Evolutionary conservation across 2,329 filamentous ascomycete genomes (phyloP).

Genomic region (Fusarium nurragi): DNA sequence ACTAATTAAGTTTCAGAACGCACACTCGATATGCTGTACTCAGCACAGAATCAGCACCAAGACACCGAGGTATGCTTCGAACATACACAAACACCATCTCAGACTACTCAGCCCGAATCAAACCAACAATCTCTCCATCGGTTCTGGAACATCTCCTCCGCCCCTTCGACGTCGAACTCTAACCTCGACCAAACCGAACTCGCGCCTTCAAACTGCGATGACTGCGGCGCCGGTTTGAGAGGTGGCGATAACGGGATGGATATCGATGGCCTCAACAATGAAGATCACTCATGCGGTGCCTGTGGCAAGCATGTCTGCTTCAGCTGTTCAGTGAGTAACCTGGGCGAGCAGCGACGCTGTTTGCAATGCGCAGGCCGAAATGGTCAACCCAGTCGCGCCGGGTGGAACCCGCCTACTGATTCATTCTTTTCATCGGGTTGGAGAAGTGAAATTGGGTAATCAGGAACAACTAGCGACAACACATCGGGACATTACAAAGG

Average conservation of each 20-base stretch:
- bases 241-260: conserved; percentile 50
- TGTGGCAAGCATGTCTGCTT: conserved; percentile 68
- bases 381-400: conserved; percentile 25
- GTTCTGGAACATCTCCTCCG: conserved; percentile 66
- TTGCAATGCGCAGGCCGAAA: conserved; percentile 60
- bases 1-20: conserved; percentile 55
- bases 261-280: conserved; percentile 46
- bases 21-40: conserved; percentile 67
- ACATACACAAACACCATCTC: conserved; percentile 14
- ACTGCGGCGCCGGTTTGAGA: conserved; percentile 56
- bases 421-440: conserved; percentile 33
- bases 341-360: conserved; percentile 64
- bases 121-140: conserved; percentile 65
- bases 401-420: conserved; percentile 34
- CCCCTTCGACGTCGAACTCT: conserved; percentile 45
- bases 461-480: background rate
- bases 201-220: conserved; percentile 58
- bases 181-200: conserved; percentile 19
- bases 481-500: background rate
- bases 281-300: conserved; percentile 54
- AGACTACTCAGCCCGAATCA: conserved; percentile 13
- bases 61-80: background rate
- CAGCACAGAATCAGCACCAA: conserved; percentile 57
- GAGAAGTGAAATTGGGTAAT: background rate
- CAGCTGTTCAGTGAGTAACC: conserved; percentile 67